Percentiles rank a stretch among this genome's conserved stretches.
phyloP scores from a whole-genome alignment of 768 basidiomycete species.

The Collybia sordida region DNA sequence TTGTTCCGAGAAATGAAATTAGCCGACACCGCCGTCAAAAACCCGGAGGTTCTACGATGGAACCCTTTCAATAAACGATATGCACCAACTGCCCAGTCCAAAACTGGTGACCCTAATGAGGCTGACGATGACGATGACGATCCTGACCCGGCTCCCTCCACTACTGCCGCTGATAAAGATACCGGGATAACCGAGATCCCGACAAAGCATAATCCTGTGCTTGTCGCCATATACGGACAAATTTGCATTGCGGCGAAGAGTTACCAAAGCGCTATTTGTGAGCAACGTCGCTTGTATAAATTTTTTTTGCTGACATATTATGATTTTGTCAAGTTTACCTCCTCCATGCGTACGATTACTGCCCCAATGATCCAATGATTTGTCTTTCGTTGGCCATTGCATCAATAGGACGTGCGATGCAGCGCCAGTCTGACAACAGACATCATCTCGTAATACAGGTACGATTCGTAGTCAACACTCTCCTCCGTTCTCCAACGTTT shows the following conservation, averaged over 20 bases:
- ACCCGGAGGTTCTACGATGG: conserved; percentile 62
- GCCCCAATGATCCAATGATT: conserved; percentile 80
- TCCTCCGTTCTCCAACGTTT: background rate
- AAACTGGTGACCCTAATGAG: conserved; percentile 38
- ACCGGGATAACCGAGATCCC: conserved; percentile 41
- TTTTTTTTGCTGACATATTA: background rate
- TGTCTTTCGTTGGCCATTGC: conserved; percentile 82
- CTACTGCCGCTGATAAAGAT: conserved; percentile 13
- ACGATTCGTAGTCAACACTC: background rate
- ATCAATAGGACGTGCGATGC: conserved; percentile 88
- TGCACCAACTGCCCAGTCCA: conserved; percentile 39
- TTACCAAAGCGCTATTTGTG: conserved; percentile 90
- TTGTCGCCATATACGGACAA: conserved; percentile 78
- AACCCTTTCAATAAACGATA: conserved; percentile 60
- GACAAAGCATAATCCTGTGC: conserved; percentile 68
- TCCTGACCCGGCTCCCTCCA: conserved; percentile 24
- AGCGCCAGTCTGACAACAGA: conserved; percentile 91
- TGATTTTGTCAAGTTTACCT: conserved; percentile 68
- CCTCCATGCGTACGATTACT: conserved; percentile 84
- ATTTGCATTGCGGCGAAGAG: conserved; percentile 82
- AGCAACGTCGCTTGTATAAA: conserved; percentile 26
- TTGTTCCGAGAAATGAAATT: conserved; percentile 77
- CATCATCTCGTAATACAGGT: conserved; percentile 83
- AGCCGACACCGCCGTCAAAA: conserved; percentile 63
- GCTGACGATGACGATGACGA: conserved; percentile 41